Evolutionary conservation across 2,329 filamentous ascomycete species (phyloP), one percentile per base, ranked within the genome.

Genomic region (Fusarium pseudoanthophilum): DNA sequence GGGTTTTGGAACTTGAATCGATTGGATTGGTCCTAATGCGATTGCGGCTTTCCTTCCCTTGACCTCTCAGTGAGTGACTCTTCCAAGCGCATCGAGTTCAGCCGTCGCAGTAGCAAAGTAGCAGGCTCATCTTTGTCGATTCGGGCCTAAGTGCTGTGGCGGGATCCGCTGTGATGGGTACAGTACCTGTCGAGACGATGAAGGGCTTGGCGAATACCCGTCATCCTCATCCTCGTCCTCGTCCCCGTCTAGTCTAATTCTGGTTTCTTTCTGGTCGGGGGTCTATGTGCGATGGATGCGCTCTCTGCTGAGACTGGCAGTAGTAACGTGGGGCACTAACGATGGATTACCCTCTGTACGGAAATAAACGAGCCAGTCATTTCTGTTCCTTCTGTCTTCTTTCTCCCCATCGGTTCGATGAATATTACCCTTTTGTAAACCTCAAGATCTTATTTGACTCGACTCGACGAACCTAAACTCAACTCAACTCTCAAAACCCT

Each of bases 101-200:
- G 59, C 36, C 43, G 51, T 67, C 57, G 42, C 39, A 49, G 62
- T 49, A 28, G 24, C 24, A 21, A 16, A 26, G 32, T 13, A 39
- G 51, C 34, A 53, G 51, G 34, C 51, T 64, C 60, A 70, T 73
- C 70, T 63, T 58, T 57, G 57, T 67, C 51, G 46, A 73, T 74
- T 73, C 71, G 71, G 71, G 71, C 71, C 71, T 73, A 73, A 73
- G 59, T 58, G 46, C 37, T 69, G 67, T 72, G 71, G 71, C 67
- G 71, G 63, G 49, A 56, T 73, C 71, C 70, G 71, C 71, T 67
- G 60, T 46, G 60, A 73, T 71, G 64, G 69, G 42, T 67, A 68
- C 63, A 60, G 57, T 60, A 55, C 58, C 55, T 45, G 62, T 72
- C 71, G 42, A 67, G 52, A 68, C 67, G 49, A 74, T 58, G 59